Evolutionary conservation across 2,329 filamentous ascomycete genomes (phyloP), one percentile per base, ranked within the genome.

Genomic region (Mycosphaerella sp.): DNA sequence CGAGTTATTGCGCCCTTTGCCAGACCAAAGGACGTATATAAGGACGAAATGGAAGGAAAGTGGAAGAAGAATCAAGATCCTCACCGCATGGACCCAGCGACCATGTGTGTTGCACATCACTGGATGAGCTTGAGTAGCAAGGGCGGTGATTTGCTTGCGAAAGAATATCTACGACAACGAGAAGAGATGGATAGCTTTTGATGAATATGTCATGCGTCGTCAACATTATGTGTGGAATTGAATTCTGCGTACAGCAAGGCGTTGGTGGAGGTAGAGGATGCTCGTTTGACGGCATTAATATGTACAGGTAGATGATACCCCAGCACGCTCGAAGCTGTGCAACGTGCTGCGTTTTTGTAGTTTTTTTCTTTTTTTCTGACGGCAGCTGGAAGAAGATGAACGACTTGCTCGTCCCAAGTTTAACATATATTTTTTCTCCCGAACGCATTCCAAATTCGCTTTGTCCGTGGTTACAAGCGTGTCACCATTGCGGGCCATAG

Each of bases 91-190:
- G 89, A 96, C 67, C 87, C 88, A 1, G 85, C 85, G 48, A 82
- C 89, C 37, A 93, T 97, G 87, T 96, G 90, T 63, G 81, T 95
- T 51, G 91, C 91, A 8, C 84, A 94, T 70, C 91, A 97, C 74
- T 97, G 91, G 90, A 96, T 97, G 89, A 88, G 91, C 72, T 77
- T 87, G 59, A 89, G 87, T 34, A 86, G 88, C 61, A 79, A 80
- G 49, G 89, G 89, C n/a, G 89, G 89, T 1, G 91, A 97, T 67
- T 80, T 86, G 64, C 74, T 95, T 60, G 91, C 91, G 16, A 84
- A 82, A 66, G 86, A 85, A 67, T 90, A 91, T 70, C 73, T 96
- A 68, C 79, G 84, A 57, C 87, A 94, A 71, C 71, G 79, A 41
- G 77, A 80, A 61, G 80, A 83, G 65, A 78, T 82, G 66, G 79